Conservation (phyloP, 2,329 filamentous ascomycete genomes). For the Exophiala aquamarina region DNA sequence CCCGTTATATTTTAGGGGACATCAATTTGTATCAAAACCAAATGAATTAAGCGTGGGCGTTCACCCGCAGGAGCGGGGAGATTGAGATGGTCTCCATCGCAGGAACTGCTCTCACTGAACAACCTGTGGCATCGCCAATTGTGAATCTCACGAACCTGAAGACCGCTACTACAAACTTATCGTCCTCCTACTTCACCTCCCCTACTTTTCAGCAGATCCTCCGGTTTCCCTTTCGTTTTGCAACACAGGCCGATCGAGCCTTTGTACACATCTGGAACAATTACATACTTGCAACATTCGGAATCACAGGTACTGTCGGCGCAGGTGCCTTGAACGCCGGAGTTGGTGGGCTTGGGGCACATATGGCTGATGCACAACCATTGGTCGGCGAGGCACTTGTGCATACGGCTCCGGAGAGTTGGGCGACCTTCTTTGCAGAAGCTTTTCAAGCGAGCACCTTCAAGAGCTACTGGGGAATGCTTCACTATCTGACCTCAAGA, state of each 20-base stretch:
- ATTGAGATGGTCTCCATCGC: slow-evolving; percentile 22
- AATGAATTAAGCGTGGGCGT: too few relatives aligned
- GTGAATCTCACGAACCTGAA: slow-evolving; percentile 14
- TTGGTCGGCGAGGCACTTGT: slow-evolving; percentile 34
- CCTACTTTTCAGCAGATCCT: slow-evolving; percentile 35
- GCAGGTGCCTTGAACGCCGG: slow-evolving; percentile 29
- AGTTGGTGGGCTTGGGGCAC: slow-evolving; percentile 41
- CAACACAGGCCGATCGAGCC: slow-evolving; percentile 38
- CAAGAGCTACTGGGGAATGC: slow-evolving; percentile 78
- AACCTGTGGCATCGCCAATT: slow-evolving; percentile 8
- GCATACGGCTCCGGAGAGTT: slow-evolving; percentile 34
- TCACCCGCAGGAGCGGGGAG: slow-evolving; percentile 17
- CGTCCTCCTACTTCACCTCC: slow-evolving; percentile 28
- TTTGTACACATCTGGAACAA: slow-evolving; percentile 37
- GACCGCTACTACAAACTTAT: slow-evolving; percentile 15
- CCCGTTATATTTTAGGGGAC: too few relatives aligned
- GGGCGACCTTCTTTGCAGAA: slow-evolving; percentile 41
- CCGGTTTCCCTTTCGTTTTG: slow-evolving; percentile 37
- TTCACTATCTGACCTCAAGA: slow-evolving; percentile 85
- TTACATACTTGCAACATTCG: slow-evolving; percentile 27
- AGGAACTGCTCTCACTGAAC: slow-evolving; percentile 7
- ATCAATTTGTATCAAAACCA: too few relatives aligned
- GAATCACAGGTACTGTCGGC: slow-evolving; percentile 32
- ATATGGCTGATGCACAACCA: slow-evolving; percentile 37
- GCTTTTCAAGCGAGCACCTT: slow-evolving; percentile 47